These are phyloP conservation scores for Trichophyton benhamiae DNA, from an alignment of 2,329 filamentous ascomycete species.

Conservation along the genomic window DNA sequence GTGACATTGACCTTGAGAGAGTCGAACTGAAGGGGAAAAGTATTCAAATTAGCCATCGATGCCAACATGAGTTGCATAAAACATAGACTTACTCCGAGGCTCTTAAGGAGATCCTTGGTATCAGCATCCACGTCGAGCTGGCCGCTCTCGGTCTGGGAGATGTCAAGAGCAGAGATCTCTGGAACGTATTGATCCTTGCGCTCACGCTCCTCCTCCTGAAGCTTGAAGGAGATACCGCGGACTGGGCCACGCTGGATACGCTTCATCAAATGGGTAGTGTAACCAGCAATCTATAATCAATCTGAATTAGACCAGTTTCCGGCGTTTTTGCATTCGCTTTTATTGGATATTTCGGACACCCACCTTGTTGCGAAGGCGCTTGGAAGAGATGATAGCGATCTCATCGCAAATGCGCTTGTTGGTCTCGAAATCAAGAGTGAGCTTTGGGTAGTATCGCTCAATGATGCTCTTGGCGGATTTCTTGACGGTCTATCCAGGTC, in stretches of 20 bases:
- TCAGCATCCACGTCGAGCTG: conserved; percentile 91
- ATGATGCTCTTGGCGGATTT: conserved; percentile 99
- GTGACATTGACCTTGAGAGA: conserved; percentile 94
- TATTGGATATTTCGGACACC: conserved; percentile 10
- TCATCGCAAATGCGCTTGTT: conserved; percentile 99
- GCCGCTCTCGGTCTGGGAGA: conserved; percentile 84
- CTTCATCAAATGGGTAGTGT: conserved; percentile 99
- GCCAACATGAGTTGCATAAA: neutral
- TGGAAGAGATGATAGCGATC: conserved; percentile 97
- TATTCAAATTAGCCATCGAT: neutral
- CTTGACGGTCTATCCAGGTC: conserved; percentile 50
- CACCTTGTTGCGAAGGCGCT: conserved; percentile 99
- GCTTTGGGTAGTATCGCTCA: conserved; percentile 93
- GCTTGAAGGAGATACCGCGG: conserved; percentile 99
- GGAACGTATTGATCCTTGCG: conserved; percentile 99
- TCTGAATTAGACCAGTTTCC: neutral
- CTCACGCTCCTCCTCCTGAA: conserved; percentile 99
- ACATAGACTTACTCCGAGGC: conserved; percentile 72
- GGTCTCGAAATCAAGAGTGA: conserved; percentile 99
- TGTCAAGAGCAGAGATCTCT: conserved; percentile 96
- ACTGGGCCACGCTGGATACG: conserved; percentile 98
- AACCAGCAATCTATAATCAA: conserved; percentile 68
- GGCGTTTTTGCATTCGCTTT: neutral
- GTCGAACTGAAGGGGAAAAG: conserved; percentile 59
- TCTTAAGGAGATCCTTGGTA: conserved; percentile 98